Base-by-base conservation (phyloP, 2,329 filamentous ascomycete genomes). In the Amauroascus verrucosus region DNA sequence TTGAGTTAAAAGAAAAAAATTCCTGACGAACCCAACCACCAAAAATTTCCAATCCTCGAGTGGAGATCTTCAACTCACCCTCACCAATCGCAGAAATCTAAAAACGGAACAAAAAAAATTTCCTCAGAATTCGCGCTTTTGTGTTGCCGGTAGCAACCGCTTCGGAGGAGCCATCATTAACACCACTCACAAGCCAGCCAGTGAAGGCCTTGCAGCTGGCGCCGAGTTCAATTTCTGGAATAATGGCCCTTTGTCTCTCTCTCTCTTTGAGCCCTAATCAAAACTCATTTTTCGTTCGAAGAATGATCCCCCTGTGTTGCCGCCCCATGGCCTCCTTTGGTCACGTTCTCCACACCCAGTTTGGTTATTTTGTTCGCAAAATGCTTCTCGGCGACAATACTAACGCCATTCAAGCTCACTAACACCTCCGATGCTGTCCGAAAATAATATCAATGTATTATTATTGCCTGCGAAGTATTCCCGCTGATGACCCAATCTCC, bases 131-230 rank as follows among this genome's bases (percentile, higher is more conserved):
- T n/a, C 24, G 35, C 35, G 4, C n/a, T 45, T 30, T 45, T 28
- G 3, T 48, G 45, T 48, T 35, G 45, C 45, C 45, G 45, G 45
- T 35, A 48, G 45, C 45, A 48, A 48, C 45, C 45, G 45, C 45
- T 48, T 18, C 9, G n/a, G n/a, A n/a, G n/a, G n/a, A n/a, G n/a
- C n/a, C n/a, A n/a, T n/a, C n/a, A n/a, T n/a, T n/a, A n/a, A n/a
- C n/a, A n/a, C n/a, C n/a, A n/a, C n/a, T n/a, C n/a, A n/a, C n/a
- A n/a, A n/a, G n/a, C n/a, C n/a, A n/a, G n/a, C n/a, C n/a, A n/a
- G n/a, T n/a, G n/a, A n/a, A n/a, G n/a, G n/a, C n/a, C n/a, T n/a
- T n/a, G n/a, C n/a, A n/a, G n/a, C n/a, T n/a, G n/a, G n/a, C n/a
- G n/a, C n/a, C n/a, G n/a, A n/a, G n/a, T n/a, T n/a, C n/a, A n/a